Percentiles rank a stretch among this genome's conserved stretches.
Evolutionary conservation across 2,329 filamentous ascomycete genomes (phyloP).

Genomic region (Pseudogymnoascus sp.): DNA sequence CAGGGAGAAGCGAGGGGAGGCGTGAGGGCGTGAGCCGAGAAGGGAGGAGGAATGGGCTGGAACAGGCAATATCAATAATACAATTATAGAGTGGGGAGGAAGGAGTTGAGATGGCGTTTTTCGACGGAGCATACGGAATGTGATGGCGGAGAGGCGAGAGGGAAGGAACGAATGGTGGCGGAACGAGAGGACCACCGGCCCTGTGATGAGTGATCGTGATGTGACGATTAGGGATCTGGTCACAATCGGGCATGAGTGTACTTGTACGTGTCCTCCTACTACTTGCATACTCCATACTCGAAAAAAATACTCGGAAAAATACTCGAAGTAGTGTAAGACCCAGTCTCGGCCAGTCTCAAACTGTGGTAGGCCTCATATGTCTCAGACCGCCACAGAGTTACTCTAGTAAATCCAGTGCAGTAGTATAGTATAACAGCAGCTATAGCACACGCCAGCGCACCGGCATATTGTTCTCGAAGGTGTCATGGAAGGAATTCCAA

Average conservation of each 20-base stretch:
- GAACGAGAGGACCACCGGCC: background rate
- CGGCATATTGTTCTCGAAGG: conserved; percentile 3
- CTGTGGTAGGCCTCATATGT: background rate
- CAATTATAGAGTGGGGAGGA: background rate
- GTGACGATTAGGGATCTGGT: background rate
- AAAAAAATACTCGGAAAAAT: background rate
- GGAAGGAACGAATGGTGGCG: background rate
- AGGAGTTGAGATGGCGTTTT: background rate
- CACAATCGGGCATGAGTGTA: too few relatives aligned
- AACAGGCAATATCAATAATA: background rate
- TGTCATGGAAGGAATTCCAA: background rate
- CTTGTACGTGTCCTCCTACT: background rate
- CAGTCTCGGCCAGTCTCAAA: background rate
- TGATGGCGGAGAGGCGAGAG: background rate
- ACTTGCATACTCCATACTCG: background rate
- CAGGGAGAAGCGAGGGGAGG: background rate
- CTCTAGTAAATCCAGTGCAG: background rate
- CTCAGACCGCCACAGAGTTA: conserved; percentile 2
- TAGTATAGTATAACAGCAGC: background rate
- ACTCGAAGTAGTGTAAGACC: background rate
- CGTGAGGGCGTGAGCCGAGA: background rate
- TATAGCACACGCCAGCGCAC: background rate
- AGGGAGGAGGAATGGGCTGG: background rate
- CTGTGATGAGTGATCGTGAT: background rate
- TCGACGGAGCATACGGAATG: background rate